A percentile compares a stretch with the other conserved stretches of the same genome.
Evolutionary conservation across 192 early-diverging fungal genomes (phyloP).

Genomic region (Phycomyces blakesleeanus): DNA sequence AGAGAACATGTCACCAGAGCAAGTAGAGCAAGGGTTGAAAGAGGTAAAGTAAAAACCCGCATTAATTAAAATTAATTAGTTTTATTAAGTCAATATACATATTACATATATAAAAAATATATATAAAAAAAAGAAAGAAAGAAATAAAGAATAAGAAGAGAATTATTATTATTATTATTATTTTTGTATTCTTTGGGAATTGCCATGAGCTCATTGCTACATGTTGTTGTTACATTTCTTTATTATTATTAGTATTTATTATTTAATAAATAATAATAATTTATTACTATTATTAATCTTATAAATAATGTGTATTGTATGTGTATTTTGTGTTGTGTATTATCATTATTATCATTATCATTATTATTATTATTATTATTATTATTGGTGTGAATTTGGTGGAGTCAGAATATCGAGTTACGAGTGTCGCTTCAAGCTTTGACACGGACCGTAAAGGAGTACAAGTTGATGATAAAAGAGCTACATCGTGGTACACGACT

Average conservation of each 20-base stretch:
- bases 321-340: background rate
- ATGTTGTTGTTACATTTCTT: no score
- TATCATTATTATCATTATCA: background rate
- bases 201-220: no score
- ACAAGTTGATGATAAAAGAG: slow-evolving; percentile 44
- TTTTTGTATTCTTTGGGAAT: no score
- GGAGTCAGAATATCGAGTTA: slow-evolving; percentile 51
- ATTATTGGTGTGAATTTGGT: background rate
- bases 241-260: no score
- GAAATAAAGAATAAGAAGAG: no score
- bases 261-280: no score
- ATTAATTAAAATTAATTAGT: background rate
- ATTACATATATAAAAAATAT: no score
- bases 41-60: slow-evolving; percentile 36
- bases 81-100: no score
- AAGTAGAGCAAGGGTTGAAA: slow-evolving; percentile 46
- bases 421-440: slow-evolving; percentile 46
- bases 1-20: slow-evolving; percentile 49
- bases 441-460: slow-evolving; percentile 42
- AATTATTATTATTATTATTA: no score
- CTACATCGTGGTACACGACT: slow-evolving; percentile 43
- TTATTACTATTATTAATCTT: no score
- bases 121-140: no score
- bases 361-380: background rate
- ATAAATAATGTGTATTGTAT: no score